Conservation (phyloP, 2,329 filamentous ascomycete genomes). For the Colletotrichum godetiae region DNA sequence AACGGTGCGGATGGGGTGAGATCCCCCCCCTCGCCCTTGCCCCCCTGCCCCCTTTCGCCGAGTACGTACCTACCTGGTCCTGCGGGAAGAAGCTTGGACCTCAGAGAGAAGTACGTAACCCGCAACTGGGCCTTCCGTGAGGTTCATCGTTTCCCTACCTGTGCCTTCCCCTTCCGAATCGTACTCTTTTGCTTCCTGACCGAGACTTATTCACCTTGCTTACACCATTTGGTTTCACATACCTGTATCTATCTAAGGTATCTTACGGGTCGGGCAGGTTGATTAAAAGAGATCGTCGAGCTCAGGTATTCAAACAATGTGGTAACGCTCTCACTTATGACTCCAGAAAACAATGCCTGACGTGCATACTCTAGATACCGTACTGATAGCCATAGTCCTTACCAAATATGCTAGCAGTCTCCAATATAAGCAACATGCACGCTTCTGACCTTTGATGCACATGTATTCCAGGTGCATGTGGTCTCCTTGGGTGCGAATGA, state of each 20-base stretch:
- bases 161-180: not conserved
- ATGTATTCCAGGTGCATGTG: not conserved
- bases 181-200: not conserved
- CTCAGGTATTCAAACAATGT: not conserved
- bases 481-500: not conserved
- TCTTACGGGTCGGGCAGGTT: too few relatives aligned
- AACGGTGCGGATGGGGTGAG: not conserved
- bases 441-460: not conserved
- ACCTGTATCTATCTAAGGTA: not conserved
- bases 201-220: not conserved
- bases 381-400: not conserved
- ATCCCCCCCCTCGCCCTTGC: not conserved
- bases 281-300: not conserved
- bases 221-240: not conserved
- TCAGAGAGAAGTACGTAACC: not conserved
- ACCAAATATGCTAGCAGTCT: not conserved
- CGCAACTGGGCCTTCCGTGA: too few relatives aligned
- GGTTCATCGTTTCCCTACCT: not conserved
- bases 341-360: not conserved
- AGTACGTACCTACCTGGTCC: not conserved
- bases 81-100: constrained; percentile 4
- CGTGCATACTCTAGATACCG: not conserved
- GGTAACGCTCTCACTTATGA: not conserved
- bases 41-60: not conserved
- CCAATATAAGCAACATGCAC: not conserved